Percentiles rank a stretch among this genome's conserved stretches.
Evolutionary conservation across 176 grass and related monocot genomes (phyloP).

Genomic region (Chloris gayana): DNA sequence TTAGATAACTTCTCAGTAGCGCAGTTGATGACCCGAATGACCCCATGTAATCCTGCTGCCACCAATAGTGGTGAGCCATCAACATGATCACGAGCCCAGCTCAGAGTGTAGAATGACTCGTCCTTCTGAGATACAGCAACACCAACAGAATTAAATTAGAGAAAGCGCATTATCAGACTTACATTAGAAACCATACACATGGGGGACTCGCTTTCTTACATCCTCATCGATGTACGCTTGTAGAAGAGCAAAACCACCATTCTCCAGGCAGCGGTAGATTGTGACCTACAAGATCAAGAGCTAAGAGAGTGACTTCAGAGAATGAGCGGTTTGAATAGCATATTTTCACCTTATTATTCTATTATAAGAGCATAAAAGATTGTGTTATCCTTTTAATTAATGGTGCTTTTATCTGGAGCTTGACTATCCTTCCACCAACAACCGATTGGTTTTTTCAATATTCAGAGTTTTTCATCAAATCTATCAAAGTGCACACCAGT

Average conservation of each 20-base stretch:
- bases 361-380: background rate
- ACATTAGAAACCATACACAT: constrained; percentile 5
- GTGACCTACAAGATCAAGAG: constrained; percentile 61
- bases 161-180: constrained; percentile 7
- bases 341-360: background rate
- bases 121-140: constrained; percentile 57
- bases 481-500: background rate
- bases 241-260: constrained; percentile 62
- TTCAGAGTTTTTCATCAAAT: background rate
- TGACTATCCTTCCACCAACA: background rate
- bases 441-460: background rate
- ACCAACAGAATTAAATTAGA: constrained; percentile 30
- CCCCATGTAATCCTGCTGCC: constrained; percentile 75
- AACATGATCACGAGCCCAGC: constrained; percentile 80
- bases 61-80: constrained; percentile 82
- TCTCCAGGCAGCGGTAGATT: constrained; percentile 73
- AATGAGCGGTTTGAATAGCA: background rate
- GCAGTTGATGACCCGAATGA: constrained; percentile 88
- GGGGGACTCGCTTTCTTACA: constrained; percentile 52
- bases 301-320: background rate
- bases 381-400: background rate
- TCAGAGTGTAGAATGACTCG: constrained; percentile 94
- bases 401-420: background rate
- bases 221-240: constrained; percentile 88
- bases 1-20: constrained; percentile 83